These are phyloP conservation scores for Glonium stellatum DNA, from an alignment of 495 filamentous ascomycete genomes.

Conservation along the genomic window DNA sequence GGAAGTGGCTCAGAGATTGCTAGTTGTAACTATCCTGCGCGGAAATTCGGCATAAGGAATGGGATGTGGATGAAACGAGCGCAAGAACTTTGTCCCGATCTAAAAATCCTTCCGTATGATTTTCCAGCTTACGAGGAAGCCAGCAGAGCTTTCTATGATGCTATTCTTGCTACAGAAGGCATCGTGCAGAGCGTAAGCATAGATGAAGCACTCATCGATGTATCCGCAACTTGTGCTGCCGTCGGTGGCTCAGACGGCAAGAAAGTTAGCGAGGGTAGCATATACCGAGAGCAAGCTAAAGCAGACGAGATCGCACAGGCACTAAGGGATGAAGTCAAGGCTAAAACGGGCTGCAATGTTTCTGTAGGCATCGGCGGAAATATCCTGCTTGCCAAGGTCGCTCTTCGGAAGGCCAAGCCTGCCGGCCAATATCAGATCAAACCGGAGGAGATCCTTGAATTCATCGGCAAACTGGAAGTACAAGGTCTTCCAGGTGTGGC, in stretches of 20 bases:
- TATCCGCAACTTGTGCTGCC: slow-evolving; percentile 58
- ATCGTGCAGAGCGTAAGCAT: slow-evolving; percentile 93
- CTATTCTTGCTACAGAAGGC: slow-evolving; percentile 71
- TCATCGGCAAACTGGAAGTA: slow-evolving; percentile 68
- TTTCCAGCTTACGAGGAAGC: slow-evolving; percentile 92
- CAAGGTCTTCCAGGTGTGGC: slow-evolving; percentile 83
- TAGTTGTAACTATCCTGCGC: slow-evolving; percentile 90
- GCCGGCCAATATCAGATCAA: slow-evolving; percentile 85
- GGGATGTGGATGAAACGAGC: slow-evolving; percentile 99
- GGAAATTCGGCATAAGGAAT: slow-evolving; percentile 80
- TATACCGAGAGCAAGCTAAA: slow-evolving; percentile 74
- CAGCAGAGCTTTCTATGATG: slow-evolving; percentile 77
- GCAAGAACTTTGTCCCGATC: slow-evolving; percentile 69
- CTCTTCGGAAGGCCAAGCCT: slow-evolving; percentile 86
- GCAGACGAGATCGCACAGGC: slow-evolving; percentile 64
- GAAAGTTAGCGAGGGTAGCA: slow-evolving; percentile 61
- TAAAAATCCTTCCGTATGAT: slow-evolving; percentile 85
- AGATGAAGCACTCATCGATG: slow-evolving; percentile 84
- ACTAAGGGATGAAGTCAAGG: slow-evolving; percentile 62
- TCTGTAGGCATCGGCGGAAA: slow-evolving; percentile 94
- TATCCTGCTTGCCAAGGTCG: slow-evolving; percentile 83
- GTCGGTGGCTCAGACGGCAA: slow-evolving; percentile 61
- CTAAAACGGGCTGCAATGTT: slow-evolving; percentile 73
- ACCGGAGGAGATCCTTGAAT: slow-evolving; percentile 67
- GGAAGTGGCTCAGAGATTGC: slow-evolving; percentile 90